Evolutionary conservation across 2,329 filamentous ascomycete species (phyloP), one percentile per base, ranked within the genome.

Genomic region (Cytospora paraplurivora): DNA sequence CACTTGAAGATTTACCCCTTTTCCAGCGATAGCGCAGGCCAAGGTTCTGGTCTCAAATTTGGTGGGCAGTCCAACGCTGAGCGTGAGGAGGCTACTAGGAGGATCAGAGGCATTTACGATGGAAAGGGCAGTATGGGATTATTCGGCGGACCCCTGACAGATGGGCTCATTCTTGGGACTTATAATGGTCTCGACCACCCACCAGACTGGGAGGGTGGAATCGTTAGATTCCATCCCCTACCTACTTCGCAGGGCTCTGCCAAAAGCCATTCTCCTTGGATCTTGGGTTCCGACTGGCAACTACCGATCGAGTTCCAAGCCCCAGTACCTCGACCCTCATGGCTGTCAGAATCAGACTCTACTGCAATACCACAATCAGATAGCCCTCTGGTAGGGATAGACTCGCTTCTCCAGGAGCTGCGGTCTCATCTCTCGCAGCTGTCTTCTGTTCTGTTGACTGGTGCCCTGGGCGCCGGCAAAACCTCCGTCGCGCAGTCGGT

Each of bases 391-490:
- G 92, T 98, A 19, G 94, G 93, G 1, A 94, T 98, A 63, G 92
- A 98, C 69, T 79, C 83, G 1, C 78, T 96, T 0, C 83, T 97
- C 34, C 81, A 84, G 7, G 87, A 92, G 68, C 81, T 96, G 21
- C 82, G 89, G 65, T 88, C 86, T 1, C 91, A 96, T 69, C 79
- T 99, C 4, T 86, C 88, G 0, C 91, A 96, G 69, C 86, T 91
- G 68, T 97, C 94, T 0, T 98, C 95, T 0, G 91, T 97, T 1
- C 81, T 99, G 32, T 76, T 99, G 51, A 96, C 93, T 0, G 95
- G 95, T 47, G 92, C 91, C 0, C 85, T 97, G 68, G 95, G 95
- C 0, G 89, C 93, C 27, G 95, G 95, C 33, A 99, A 99, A 77
- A 93, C 92, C 2, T 88, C 88, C 0, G 84, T 97, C 34, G 86